These are phyloP conservation scores for Eimeria sp. DNA, from an alignment of 169 alveolate genomes.

Conservation along the genomic window DNA sequence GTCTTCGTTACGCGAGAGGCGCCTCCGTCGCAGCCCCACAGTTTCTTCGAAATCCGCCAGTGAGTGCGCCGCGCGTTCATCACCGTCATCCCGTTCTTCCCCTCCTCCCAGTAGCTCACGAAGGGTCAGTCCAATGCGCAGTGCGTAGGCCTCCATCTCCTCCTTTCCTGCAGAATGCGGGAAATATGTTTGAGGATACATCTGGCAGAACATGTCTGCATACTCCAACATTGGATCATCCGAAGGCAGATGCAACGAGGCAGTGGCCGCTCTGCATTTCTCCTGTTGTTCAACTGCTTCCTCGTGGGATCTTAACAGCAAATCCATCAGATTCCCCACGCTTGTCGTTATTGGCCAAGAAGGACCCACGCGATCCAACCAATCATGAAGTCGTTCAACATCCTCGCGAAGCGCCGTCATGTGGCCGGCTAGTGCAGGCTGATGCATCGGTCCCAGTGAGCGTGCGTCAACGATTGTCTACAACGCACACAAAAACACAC, in stretches of 20 bases:
- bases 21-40: slow-evolving; percentile 1
- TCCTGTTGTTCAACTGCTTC: background rate
- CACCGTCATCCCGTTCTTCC: background rate
- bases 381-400: slow-evolving; percentile 7
- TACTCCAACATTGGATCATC: slow-evolving; percentile 19
- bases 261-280: slow-evolving; percentile 9
- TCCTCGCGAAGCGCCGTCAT: slow-evolving; percentile 36
- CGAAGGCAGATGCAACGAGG: background rate
- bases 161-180: background rate
- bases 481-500: background rate
- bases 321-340: background rate
- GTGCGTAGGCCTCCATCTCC: slow-evolving; percentile 22
- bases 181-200: slow-evolving; percentile 34
- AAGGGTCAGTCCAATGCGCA: slow-evolving; percentile 6
- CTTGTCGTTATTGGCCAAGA: slow-evolving; percentile 35
- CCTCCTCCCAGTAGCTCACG: background rate
- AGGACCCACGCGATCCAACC: slow-evolving; percentile 53
- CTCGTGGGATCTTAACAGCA: slow-evolving; percentile 12
- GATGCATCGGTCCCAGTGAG: slow-evolving; percentile 52
- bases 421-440: slow-evolving; percentile 28
- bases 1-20: background rate
- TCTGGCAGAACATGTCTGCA: slow-evolving; percentile 19
- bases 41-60: background rate
- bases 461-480: slow-evolving; percentile 1
- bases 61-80: background rate